These are phyloP conservation scores for Huiozyma naganishii DNA, from an alignment of 805 yeast species.

Conservation along the genomic window DNA sequence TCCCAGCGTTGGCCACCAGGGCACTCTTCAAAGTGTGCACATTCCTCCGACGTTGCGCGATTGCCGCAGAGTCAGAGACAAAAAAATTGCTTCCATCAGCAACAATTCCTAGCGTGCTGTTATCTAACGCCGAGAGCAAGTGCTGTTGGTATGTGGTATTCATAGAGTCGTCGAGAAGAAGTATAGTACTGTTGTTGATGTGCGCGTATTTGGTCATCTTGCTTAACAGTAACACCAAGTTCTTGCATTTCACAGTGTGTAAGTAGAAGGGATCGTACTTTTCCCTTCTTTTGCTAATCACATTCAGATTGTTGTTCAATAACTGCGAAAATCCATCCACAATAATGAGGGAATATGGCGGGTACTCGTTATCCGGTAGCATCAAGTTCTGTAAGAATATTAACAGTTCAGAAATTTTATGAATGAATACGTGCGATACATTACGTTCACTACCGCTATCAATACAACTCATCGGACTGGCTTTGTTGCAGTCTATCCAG, in stretches of 20 bases:
- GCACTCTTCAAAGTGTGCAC: slow-evolving; percentile 24
- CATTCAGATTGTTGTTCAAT: slow-evolving; percentile 16
- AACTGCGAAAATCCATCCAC: slow-evolving; percentile 27
- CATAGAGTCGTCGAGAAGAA: slow-evolving; percentile 24
- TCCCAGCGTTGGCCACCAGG: slow-evolving; percentile 22
- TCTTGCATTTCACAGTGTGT: slow-evolving; percentile 22
- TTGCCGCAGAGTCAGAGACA: slow-evolving; percentile 8
- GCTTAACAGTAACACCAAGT: slow-evolving; percentile 17
- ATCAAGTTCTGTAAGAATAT: slow-evolving; percentile 15
- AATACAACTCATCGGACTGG: slow-evolving; percentile 5
- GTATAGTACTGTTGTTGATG: slow-evolving; percentile 11
- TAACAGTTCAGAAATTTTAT: slow-evolving; percentile 18
- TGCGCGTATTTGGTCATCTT: slow-evolving; percentile 22
- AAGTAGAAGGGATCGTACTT: slow-evolving; percentile 4
- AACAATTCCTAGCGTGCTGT: slow-evolving; percentile 10
- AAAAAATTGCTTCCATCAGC: slow-evolving; percentile 15
- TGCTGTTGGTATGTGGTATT: slow-evolving; percentile 20
- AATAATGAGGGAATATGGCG: slow-evolving; percentile 13
- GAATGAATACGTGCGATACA: slow-evolving; percentile 7
- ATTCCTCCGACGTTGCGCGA: slow-evolving; percentile 7
- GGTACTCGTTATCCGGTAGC: neutral
- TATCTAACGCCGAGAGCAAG: neutral
- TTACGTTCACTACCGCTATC: neutral
- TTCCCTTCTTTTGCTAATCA: neutral
- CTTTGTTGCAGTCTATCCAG: slow-evolving; percentile 23